A percentile compares a stretch with the other conserved stretches of the same genome.
Evolutionary conservation across 2,329 filamentous ascomycete species (phyloP).

Genomic region (Trichophaea hybrida): DNA sequence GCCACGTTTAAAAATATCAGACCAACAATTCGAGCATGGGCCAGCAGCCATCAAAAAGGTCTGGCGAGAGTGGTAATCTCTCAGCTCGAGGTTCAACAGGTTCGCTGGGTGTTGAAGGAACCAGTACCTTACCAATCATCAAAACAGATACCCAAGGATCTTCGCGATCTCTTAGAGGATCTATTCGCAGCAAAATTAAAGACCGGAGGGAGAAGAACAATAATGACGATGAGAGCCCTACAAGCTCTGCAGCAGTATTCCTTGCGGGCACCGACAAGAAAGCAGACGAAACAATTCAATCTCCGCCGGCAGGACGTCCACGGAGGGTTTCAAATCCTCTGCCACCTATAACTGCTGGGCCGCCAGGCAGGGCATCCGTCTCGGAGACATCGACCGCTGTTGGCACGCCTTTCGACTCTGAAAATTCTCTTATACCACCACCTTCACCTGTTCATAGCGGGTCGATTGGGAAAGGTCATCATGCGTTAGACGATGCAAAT

Average conservation of each 20-base stretch:
- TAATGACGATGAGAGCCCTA: slow-evolving; percentile 22
- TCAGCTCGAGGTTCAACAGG: slow-evolving; percentile 13
- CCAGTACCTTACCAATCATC: slow-evolving; percentile 19
- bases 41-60: slow-evolving; percentile 26
- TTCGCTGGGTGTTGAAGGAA: slow-evolving; percentile 19
- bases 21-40: slow-evolving; percentile 22
- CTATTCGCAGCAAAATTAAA: slow-evolving; percentile 27
- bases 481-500: slow-evolving; percentile 23
- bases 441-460: slow-evolving; percentile 25
- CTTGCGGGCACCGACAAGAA: slow-evolving; percentile 19
- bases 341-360: slow-evolving; percentile 12
- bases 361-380: slow-evolving; percentile 9
- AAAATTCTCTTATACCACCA: slow-evolving; percentile 23
- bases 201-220: slow-evolving; percentile 16
- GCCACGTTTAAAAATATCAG: neutral
- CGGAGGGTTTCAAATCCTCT: slow-evolving; percentile 17
- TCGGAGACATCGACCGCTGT: slow-evolving; percentile 25
- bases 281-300: slow-evolving; percentile 20
- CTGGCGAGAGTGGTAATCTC: slow-evolving; percentile 19
- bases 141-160: slow-evolving; percentile 25
- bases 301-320: slow-evolving; percentile 21
- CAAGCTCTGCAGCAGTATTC: slow-evolving; percentile 13
- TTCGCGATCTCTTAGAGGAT: slow-evolving; percentile 25
- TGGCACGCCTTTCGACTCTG: slow-evolving; percentile 23
- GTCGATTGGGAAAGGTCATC: slow-evolving; percentile 27